Conservation (phyloP, 305 asterid genomes). For the Ilex paraguariensis region DNA sequence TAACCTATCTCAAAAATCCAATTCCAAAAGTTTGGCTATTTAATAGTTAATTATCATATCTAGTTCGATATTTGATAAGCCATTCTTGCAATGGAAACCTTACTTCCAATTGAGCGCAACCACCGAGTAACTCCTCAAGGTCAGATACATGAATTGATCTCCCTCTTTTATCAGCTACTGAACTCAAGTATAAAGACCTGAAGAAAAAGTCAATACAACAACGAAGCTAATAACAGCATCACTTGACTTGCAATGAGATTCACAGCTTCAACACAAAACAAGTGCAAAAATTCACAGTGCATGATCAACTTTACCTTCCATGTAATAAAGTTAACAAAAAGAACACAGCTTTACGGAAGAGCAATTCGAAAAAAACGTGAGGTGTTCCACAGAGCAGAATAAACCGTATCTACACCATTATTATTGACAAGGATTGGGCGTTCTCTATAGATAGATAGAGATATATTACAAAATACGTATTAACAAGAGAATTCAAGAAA, state of each 20-base stretch:
- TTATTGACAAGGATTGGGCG: background rate
- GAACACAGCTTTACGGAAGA: background rate
- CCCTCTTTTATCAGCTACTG: slow-evolving; percentile 84
- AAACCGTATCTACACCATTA: background rate
- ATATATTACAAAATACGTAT: background rate
- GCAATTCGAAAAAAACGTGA: no score
- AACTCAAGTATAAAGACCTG: slow-evolving; percentile 90
- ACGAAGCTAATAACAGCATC: slow-evolving; percentile 23
- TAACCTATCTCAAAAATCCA: background rate
- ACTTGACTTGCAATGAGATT: slow-evolving; percentile 14
- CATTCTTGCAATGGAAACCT: slow-evolving; percentile 29
- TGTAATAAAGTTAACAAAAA: background rate
- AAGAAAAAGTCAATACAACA: slow-evolving; percentile 22
- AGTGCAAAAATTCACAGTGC: background rate
- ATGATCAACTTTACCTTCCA: background rate
- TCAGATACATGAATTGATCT: slow-evolving; percentile 72
- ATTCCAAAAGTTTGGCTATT: background rate
- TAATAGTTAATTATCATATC: background rate
- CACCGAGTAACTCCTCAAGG: slow-evolving; percentile 80
- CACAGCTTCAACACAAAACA: background rate
- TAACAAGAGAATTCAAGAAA: background rate
- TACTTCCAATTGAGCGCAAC: slow-evolving; percentile 96
- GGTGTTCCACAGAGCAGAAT: background rate
- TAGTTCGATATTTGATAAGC: slow-evolving; percentile 2
- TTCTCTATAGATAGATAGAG: background rate